Percentiles rank a stretch among this genome's conserved stretches.
Evolutionary conservation across 2,329 filamentous ascomycete genomes (phyloP).

Genomic region (Grosmannia huntii): DNA sequence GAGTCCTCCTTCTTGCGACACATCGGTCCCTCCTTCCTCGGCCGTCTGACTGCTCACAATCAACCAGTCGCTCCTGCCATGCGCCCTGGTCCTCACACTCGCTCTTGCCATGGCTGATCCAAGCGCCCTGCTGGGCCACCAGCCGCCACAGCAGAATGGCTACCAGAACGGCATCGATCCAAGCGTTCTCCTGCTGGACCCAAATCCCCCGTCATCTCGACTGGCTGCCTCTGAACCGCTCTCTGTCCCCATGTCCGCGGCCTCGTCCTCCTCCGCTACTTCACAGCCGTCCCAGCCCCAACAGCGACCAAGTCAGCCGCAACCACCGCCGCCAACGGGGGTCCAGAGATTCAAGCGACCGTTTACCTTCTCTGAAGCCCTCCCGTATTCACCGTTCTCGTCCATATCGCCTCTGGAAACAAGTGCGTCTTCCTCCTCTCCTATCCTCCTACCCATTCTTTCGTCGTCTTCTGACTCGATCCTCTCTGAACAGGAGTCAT

Average conservation of each 20-base stretch:
- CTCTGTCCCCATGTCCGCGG: constrained; percentile 5
- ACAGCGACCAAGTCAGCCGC: neutral
- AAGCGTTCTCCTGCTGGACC: constrained; percentile 11
- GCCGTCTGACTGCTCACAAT: neutral
- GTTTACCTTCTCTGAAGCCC: constrained; percentile 58
- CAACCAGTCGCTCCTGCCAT: constrained; percentile 15
- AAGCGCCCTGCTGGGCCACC: constrained; percentile 8
- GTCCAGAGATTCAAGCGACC: constrained; percentile 24
- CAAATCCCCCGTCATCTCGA: constrained; percentile 7
- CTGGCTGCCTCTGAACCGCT: constrained; percentile 5
- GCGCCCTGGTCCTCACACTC: constrained; percentile 11
- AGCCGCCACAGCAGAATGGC: constrained; percentile 10
- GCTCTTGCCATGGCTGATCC: constrained; percentile 19
- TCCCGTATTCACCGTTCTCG: constrained; percentile 72
- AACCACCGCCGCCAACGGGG: constrained; percentile 5
- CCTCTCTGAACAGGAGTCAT: constrained; percentile 40
- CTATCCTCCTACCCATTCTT: constrained; percentile 3
- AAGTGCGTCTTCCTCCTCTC: constrained; percentile 32
- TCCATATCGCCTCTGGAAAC: constrained; percentile 69
- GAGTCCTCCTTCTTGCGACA: neutral
- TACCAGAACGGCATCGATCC: constrained; percentile 13
- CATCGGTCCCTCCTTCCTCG: neutral
- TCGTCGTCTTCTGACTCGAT: neutral
- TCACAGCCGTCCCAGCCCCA: neutral
- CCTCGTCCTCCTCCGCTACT: constrained; percentile 3